Base-by-base conservation (phyloP, 2,329 filamentous ascomycete genomes). In the Ascochyta lentis region DNA sequence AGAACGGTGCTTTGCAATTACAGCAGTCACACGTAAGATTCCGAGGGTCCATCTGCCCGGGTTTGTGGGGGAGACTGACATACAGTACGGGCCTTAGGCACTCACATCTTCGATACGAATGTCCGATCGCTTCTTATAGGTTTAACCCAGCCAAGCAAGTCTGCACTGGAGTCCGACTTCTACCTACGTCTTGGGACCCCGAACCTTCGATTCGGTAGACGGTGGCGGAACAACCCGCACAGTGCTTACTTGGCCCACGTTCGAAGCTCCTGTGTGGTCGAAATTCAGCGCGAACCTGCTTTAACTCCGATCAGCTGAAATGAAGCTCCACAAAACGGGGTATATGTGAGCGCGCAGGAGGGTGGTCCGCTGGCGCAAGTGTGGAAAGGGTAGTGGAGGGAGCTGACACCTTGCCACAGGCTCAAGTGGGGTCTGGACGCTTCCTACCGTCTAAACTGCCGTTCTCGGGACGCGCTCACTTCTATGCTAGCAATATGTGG, bases 401-500 rank as follows among this genome's bases (percentile, higher is more conserved):
- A 46, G 53, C 53, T 56, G 38, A 51, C 46, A 45, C 34, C 19
- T 29, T 41, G 26, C 42, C 42, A 49, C 46, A 51, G 26, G 42
- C 42, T 56, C 47, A 47, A 43, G 53, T 56, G 53, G 27, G 47
- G 53, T 46, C 53, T 50, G 38, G 53, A 47, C 24, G 33, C 37
- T 56, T 47, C 52, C 47, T 50, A 22, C 24, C 40, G 33, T 43
- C 23, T 43, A 37, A 45, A 45, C 34, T 48, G 43, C 54, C 48
- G 39, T 40, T 40, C 44, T 52, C 37, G 43, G 39, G 48, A 51
- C 15, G 53, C 47, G 41, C 19, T 37, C 41, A 37, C 31, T 34
- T 47, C 40, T 56, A 10, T 56, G 54, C 48, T 56, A 49, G 54
- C 41, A 19, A 44, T 12, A 44, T 47, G 42, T 51, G 54, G 54